Base-by-base conservation (phyloP, 2,329 filamentous ascomycete genomes). In the Canariomyces notabilis region DNA sequence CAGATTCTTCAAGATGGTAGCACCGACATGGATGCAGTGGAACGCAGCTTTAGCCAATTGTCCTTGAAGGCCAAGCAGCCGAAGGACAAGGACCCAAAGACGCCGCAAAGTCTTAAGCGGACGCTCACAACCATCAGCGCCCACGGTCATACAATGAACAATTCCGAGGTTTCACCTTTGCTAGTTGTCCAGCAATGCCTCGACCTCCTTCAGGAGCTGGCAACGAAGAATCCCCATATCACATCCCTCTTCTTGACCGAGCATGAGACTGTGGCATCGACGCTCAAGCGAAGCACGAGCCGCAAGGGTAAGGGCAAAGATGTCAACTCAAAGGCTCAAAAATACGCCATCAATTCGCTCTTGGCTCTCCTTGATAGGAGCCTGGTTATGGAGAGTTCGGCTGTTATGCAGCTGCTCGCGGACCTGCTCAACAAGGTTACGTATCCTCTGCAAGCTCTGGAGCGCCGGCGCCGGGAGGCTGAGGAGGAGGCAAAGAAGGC, bases 141-240 rank as follows among this genome's bases (percentile, higher is more conserved):
- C 58, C 45, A 40, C 44, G 61, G 69, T 57, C 61, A 64, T 58
- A 68, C 65, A 41, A 69, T 77, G 55, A 79, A 83, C 39, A 89
- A 83, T 63, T 87, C 87, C 5, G 93, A 97, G 60, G 86, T 94
- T 34, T 97, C 93, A 4, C 94, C 94, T 11, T 77, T 97, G 34
- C 82, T 96, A 72, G 88, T 98, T 43, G 89, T 97, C 7, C 91
- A 97, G 64, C 94, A 98, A 65, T 97, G 93, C 60, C 75, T 98
- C 31, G 83, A 86, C 53, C 82, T 93, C 2, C 75, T 98, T 9
- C 86, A 87, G 35, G 89, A 89, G 58, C 76, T 98, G 18, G 89
- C 87, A 12, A 80, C 83, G 51, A 87, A 87, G 64, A 96, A 95
- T 58, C 81, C 83, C 26, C 89, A 95, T 60, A 85, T 97, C 42